phyloP scores from a whole-genome alignment of 1,284 basidiomycete genomes.

The Apiotrichum siamense region DNA sequence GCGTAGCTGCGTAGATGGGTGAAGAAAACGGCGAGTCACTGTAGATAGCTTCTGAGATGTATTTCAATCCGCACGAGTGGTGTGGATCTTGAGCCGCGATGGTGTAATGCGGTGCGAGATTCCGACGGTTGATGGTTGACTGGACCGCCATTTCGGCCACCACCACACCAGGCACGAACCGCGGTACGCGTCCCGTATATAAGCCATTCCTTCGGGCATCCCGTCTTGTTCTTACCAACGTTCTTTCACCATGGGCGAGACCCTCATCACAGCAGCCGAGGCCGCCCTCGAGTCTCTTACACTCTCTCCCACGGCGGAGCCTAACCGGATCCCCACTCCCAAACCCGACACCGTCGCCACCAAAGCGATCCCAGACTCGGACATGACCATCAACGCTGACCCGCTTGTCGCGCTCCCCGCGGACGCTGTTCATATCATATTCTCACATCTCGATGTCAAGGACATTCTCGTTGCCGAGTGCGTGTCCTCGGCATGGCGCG shows the following conservation, averaged over 20 bases:
- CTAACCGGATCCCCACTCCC: too few relatives aligned
- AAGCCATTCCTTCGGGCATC: neutral
- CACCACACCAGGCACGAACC: too few relatives aligned
- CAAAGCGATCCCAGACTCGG: neutral
- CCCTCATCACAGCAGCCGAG: too few relatives aligned
- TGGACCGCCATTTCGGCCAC: neutral
- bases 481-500: slow-evolving; percentile 24
- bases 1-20: slow-evolving; percentile 5
- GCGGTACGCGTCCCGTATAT: too few relatives aligned
- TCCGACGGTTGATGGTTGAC: neutral
- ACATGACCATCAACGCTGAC: slow-evolving; percentile 11
- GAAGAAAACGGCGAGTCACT: neutral
- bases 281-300: too few relatives aligned
- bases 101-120: neutral
- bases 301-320: too few relatives aligned
- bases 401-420: slow-evolving; percentile 28
- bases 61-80: neutral
- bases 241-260: too few relatives aligned
- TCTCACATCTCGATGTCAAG: slow-evolving; percentile 19
- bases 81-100: neutral
- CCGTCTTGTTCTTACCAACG: too few relatives aligned
- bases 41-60: neutral
- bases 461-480: slow-evolving; percentile 13
- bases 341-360: too few relatives aligned
- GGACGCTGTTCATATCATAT: slow-evolving; percentile 28